phyloP scores from a whole-genome alignment of 1,284 basidiomycete genomes.

The Ganoderma lucidum region DNA sequence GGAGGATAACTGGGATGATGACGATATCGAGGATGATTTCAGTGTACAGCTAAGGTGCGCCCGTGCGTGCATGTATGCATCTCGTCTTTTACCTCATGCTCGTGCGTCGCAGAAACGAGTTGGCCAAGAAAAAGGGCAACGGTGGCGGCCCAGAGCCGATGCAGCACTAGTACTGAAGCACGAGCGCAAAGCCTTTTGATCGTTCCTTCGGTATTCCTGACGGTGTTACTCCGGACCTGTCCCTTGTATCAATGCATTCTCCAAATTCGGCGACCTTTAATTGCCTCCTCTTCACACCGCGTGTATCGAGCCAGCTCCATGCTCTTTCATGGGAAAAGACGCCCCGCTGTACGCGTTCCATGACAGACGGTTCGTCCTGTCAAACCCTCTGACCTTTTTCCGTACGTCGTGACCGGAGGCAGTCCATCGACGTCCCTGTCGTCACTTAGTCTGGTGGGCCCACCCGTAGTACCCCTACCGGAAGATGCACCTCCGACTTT shows the following conservation, averaged over 20 bases:
- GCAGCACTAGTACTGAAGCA: constrained; percentile 54
- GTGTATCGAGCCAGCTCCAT: not conserved
- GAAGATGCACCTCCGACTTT: not conserved
- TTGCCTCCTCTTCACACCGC: not conserved
- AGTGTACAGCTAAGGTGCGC: constrained; percentile 92
- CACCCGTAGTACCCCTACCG: not conserved
- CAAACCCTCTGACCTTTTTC: not conserved
- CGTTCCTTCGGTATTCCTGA: not conserved
- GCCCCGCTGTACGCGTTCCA: not conserved
- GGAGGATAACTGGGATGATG: constrained; percentile 99
- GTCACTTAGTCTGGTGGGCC: not conserved
- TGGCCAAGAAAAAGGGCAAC: constrained; percentile 64
- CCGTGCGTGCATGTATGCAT: not conserved
- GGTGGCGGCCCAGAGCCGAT: constrained; percentile 56
- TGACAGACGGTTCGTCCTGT: not conserved
- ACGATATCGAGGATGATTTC: constrained; percentile 98
- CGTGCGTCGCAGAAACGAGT: constrained; percentile 58
- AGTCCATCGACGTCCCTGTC: not conserved
- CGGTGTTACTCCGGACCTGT: constrained; percentile 1
- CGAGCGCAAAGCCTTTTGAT: not conserved
- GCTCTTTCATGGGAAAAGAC: not conserved
- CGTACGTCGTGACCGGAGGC: not conserved
- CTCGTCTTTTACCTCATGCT: not conserved
- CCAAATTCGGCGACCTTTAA: not conserved
- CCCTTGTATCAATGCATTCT: constrained; percentile 3